These are phyloP conservation scores for Neurospora pannonica DNA, from an alignment of 495 filamentous ascomycete species.

Conservation along the genomic window DNA sequence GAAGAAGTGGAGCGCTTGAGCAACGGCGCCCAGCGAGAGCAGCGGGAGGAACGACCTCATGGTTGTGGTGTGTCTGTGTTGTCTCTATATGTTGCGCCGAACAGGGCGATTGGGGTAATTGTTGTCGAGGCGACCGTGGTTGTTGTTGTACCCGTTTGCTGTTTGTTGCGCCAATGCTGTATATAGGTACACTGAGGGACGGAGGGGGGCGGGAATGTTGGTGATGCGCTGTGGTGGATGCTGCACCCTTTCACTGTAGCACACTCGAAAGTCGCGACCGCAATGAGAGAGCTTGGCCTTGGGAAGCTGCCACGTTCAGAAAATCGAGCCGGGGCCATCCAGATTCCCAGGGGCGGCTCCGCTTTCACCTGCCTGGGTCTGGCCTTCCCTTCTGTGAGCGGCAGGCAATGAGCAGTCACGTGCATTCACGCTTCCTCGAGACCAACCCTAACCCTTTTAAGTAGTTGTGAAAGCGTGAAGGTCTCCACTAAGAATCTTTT, in stretches of 20 bases:
- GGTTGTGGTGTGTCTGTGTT: conserved; percentile 5
- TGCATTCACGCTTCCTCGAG: neutral
- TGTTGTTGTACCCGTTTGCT: neutral
- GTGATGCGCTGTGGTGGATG: neutral
- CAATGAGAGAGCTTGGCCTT: neutral
- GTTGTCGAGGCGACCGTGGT: neutral
- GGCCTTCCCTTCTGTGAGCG: neutral
- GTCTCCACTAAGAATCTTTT: neutral
- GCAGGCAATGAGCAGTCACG: neutral
- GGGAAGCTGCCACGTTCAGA: conserved; percentile 41
- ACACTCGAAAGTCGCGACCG: neutral
- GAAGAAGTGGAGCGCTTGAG: conserved; percentile 89
- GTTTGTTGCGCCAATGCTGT: neutral
- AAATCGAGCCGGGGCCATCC: conserved; percentile 13
- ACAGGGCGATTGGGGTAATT: neutral
- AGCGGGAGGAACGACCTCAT: conserved; percentile 45
- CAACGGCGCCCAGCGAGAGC: conserved; percentile 39
- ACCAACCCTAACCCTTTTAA: neutral
- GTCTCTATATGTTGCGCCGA: neutral
- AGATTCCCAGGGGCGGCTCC: neutral
- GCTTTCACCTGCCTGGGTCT: conserved; percentile 6
- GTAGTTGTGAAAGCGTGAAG: neutral
- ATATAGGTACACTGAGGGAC: neutral
- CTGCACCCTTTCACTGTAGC: neutral
- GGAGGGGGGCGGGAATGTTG: neutral